Evolutionary conservation across 345 rosid genomes (phyloP).

Genomic region (Streptanthus diversifolius): DNA sequence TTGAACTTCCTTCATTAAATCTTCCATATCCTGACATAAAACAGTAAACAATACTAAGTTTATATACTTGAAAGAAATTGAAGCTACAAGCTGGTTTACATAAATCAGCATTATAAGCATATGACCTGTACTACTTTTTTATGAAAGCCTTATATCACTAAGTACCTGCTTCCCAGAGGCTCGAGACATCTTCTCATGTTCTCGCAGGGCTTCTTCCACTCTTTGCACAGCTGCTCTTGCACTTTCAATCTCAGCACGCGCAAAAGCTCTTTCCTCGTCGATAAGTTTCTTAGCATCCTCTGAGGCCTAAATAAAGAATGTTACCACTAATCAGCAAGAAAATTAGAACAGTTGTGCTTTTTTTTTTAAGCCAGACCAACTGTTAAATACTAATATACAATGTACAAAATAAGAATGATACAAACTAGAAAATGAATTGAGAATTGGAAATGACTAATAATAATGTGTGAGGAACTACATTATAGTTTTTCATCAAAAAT

Average conservation of each 20-base stretch:
- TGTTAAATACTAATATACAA: not conserved
- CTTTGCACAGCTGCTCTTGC: slow-evolving; percentile 99
- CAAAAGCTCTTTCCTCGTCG: slow-evolving; percentile 92
- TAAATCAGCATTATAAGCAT: slow-evolving; percentile 12
- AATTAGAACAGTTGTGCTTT: slow-evolving; percentile 1
- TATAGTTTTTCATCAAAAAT: not conserved
- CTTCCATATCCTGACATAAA: slow-evolving; percentile 72
- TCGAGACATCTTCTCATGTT: slow-evolving; percentile 71
- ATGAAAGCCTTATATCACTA: not conserved
- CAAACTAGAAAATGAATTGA: not conserved
- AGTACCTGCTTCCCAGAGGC: slow-evolving; percentile 70
- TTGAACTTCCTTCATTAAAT: slow-evolving; percentile 96
- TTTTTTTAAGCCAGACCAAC: not conserved
- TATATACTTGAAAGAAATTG: not conserved
- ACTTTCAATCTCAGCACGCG: slow-evolving; percentile 90
- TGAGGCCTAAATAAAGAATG: slow-evolving; percentile 60
- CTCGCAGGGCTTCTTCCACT: slow-evolving; percentile 92
- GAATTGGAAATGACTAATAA: not conserved
- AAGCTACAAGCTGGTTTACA: not conserved
- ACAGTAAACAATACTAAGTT: not conserved
- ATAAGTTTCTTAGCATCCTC: slow-evolving; percentile 96
- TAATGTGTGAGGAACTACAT: not conserved
- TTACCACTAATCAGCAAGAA: slow-evolving; percentile 19
- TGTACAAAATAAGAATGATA: not conserved
- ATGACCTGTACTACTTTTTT: not conserved